phyloP scores from a whole-genome alignment of 225 moss, liverwort and hornwort genomes.

The Climacium dendroides region DNA sequence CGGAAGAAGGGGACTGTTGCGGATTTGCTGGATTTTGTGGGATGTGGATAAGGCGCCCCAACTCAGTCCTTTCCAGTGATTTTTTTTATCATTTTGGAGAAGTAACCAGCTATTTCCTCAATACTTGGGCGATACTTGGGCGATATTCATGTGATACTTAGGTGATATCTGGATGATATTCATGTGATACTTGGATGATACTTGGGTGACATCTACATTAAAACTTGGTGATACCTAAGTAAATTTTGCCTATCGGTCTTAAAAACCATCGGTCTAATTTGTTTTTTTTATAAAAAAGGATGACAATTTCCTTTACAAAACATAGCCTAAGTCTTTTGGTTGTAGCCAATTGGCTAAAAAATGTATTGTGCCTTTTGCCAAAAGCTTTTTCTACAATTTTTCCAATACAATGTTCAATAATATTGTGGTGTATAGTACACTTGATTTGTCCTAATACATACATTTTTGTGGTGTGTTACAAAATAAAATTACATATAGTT shows the following conservation, averaged over 20 bases:
- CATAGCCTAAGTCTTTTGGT: neutral
- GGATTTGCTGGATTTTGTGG: neutral
- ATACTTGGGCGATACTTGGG: neutral
- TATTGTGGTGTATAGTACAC: neutral
- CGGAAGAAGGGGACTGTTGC: neutral
- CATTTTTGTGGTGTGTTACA: neutral
- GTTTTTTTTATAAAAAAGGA: too few relatives aligned
- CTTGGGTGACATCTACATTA: too few relatives aligned
- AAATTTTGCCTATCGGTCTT: too few relatives aligned
- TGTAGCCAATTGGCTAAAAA: neutral
- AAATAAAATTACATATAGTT: neutral
- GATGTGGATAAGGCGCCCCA: conserved; percentile 2
- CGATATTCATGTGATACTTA: too few relatives aligned
- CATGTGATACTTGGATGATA: too few relatives aligned
- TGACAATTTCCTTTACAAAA: neutral
- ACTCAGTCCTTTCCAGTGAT: neutral
- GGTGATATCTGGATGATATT: too few relatives aligned
- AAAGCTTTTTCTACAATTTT: neutral
- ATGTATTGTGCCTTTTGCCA: accelerated
- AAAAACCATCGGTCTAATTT: too few relatives aligned
- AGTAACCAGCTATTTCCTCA: neutral
- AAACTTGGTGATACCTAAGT: too few relatives aligned
- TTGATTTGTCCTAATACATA: neutral
- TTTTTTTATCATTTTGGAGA: neutral
- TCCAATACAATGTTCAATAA: neutral